phyloP scores from a whole-genome alignment of 1,284 basidiomycete species.

The Moesziomyces sp. region DNA sequence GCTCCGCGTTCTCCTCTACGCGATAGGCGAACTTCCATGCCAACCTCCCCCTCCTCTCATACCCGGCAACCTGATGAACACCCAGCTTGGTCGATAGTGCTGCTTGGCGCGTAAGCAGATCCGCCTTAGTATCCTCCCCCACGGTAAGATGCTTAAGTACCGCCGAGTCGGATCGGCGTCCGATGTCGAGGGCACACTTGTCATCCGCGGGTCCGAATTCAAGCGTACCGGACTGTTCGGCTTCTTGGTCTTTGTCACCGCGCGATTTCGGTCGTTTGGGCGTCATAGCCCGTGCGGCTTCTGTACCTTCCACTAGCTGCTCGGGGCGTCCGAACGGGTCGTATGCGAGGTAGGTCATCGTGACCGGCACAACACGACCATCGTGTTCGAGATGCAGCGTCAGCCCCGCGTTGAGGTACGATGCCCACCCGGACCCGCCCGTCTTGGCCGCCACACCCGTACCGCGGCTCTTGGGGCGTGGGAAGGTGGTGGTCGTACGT shows the following conservation, averaged over 20 bases:
- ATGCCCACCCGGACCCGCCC: conserved; percentile 52
- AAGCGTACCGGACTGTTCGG: conserved; percentile 41
- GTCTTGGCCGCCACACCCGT: conserved; percentile 11
- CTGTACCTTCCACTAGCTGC: conserved; percentile 31
- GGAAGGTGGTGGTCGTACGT: conserved; percentile 11
- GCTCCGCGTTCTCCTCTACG: conserved; percentile 26
- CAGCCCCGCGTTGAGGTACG: conserved; percentile 51
- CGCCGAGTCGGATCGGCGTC: conserved; percentile 18
- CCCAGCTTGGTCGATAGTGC: conserved; percentile 46
- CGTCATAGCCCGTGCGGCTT: conserved; percentile 14
- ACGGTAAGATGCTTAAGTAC: conserved; percentile 56
- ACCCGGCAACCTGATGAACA: conserved; percentile 51
- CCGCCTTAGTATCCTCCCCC: conserved; percentile 54
- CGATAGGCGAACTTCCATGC: conserved; percentile 58
- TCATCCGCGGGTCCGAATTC: conserved; percentile 32
- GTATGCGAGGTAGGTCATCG: conserved; percentile 54
- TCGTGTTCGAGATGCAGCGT: conserved; percentile 57
- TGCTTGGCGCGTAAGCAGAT: conserved; percentile 57
- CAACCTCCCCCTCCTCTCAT: conserved; percentile 52
- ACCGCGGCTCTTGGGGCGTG: conserved; percentile 37
- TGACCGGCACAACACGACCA: conserved; percentile 28
- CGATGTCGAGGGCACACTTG: conserved; percentile 6
- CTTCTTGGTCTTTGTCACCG: conserved; percentile 44
- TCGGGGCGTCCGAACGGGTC: conserved; percentile 59
- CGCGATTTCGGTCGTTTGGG: conserved; percentile 46